A percentile compares a stretch with the other conserved stretches of the same genome.
Evolutionary conservation across 2,329 filamentous ascomycete species (phyloP).

Genomic region (Bretziella fagacearum): DNA sequence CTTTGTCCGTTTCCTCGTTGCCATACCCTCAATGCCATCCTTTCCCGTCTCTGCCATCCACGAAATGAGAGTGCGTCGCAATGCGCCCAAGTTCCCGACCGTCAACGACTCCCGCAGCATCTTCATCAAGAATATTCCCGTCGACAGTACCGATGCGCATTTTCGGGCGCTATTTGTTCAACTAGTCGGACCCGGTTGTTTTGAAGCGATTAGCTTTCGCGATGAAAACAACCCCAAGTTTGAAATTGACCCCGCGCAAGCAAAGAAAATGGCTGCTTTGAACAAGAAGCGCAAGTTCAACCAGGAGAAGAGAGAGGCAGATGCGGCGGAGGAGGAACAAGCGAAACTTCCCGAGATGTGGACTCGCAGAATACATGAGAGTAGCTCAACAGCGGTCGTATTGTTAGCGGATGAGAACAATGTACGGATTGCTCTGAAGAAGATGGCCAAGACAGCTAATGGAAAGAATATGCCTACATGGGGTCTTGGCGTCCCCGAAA

Average conservation of each 20-base stretch:
- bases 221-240: constrained; percentile 31
- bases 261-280: constrained; percentile 24
- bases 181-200: constrained; percentile 58
- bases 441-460: constrained; percentile 44
- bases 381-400: constrained; percentile 65
- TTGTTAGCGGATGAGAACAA: constrained; percentile 71
- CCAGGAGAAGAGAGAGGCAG: constrained; percentile 34
- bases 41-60: constrained; percentile 46
- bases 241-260: constrained; percentile 23
- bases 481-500: constrained; percentile 44
- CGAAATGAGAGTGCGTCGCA: constrained; percentile 72
- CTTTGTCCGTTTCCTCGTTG: constrained; percentile 53
- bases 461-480: constrained; percentile 45
- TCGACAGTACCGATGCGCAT: constrained; percentile 63
- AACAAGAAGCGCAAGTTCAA: constrained; percentile 34
- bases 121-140: constrained; percentile 79
- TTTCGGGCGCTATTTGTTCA: constrained; percentile 58
- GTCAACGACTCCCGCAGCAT: constrained; percentile 60
- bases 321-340: constrained; percentile 40
- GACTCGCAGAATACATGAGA: constrained; percentile 51
- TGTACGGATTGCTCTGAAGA: constrained; percentile 60
- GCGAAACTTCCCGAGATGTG: constrained; percentile 53
- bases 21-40: constrained; percentile 44
- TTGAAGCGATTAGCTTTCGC: constrained; percentile 66
- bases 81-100: constrained; percentile 62